phyloP scores from a whole-genome alignment of 2,329 filamentous ascomycete genomes.

The Drechslerella coelobrocha region DNA sequence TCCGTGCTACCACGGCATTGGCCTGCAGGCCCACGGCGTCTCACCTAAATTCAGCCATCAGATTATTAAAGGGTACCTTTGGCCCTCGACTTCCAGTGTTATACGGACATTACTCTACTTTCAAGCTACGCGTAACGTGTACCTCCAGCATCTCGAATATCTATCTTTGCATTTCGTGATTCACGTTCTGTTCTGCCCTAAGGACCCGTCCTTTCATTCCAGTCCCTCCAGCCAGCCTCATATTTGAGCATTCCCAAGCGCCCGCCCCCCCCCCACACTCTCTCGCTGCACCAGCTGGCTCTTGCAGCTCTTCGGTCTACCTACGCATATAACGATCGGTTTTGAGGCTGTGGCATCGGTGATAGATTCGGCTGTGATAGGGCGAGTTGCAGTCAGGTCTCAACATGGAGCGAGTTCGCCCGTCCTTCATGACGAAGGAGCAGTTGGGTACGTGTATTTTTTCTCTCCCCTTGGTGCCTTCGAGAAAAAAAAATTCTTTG shows the following conservation, averaged over 20 bases:
- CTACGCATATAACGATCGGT: slow-evolving; percentile 14
- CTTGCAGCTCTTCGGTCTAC: slow-evolving; percentile 18
- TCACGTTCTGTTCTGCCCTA: slow-evolving; percentile 8
- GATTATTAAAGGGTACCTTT: slow-evolving; percentile 5
- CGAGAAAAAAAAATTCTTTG: not conserved
- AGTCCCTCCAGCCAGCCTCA: slow-evolving; percentile 9
- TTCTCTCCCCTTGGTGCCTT: not conserved
- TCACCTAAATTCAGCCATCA: slow-evolving; percentile 9
- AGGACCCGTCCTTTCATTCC: slow-evolving; percentile 45
- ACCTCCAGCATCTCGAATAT: slow-evolving; percentile 12
- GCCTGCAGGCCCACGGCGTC: slow-evolving; percentile 7
- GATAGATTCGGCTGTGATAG: slow-evolving; percentile 1
- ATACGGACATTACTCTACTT: slow-evolving; percentile 4
- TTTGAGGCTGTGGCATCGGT: slow-evolving; percentile 2
- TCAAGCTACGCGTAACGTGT: slow-evolving; percentile 11
- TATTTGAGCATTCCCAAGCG: slow-evolving; percentile 28
- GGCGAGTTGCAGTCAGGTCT: not conserved
- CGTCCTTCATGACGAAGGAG: slow-evolving; percentile 55
- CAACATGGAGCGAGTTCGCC: slow-evolving; percentile 46
- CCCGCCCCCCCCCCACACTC: slow-evolving; percentile 2
- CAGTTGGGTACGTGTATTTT: slow-evolving; percentile 53
- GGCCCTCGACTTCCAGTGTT: not conserved
- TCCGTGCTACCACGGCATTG: slow-evolving; percentile 2
- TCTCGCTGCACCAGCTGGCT: slow-evolving; percentile 8
- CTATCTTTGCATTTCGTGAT: slow-evolving; percentile 31